Evolutionary conservation across 2,329 filamentous ascomycete species (phyloP).

Genomic region (Sphaerulina vaccinii): DNA sequence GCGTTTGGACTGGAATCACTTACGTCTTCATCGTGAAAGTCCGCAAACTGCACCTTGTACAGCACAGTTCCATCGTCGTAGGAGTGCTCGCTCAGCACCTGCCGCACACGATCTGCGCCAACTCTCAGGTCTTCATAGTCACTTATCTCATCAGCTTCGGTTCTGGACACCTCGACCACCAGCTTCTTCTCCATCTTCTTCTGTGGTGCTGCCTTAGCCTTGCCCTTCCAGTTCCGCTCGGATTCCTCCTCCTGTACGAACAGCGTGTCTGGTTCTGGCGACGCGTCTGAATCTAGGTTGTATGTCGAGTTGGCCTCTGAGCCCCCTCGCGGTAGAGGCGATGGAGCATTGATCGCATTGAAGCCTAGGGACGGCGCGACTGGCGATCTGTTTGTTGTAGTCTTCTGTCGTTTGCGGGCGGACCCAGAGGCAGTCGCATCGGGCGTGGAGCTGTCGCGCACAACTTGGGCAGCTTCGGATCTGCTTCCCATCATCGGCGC

Average conservation of each 20-base stretch:
- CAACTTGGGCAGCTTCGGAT: conserved; percentile 3
- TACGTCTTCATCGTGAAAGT: conserved; percentile 44
- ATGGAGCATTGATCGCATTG: conserved; percentile 23
- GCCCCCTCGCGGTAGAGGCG: not conserved
- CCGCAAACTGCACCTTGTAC: conserved; percentile 46
- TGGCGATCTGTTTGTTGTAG: conserved; percentile 6
- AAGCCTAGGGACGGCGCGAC: conserved; percentile 12
- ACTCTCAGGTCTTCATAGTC: conserved; percentile 32
- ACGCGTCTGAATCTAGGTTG: conserved; percentile 14
- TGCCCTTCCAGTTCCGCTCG: conserved; percentile 5
- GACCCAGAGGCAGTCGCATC: conserved; percentile 3
- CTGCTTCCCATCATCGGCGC: conserved; percentile 24
- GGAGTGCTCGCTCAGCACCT: conserved; percentile 42
- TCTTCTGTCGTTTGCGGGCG: conserved; percentile 15
- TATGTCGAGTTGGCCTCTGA: conserved; percentile 14
- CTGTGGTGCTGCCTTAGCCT: not conserved
- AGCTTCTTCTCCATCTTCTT: conserved; percentile 2
- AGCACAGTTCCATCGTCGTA: conserved; percentile 33
- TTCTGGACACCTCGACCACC: conserved; percentile 20
- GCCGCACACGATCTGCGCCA: conserved; percentile 37
- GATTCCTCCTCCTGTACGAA: conserved; percentile 15
- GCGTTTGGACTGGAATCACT: not conserved
- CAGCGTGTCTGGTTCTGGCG: conserved; percentile 7
- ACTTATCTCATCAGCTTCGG: conserved; percentile 19
- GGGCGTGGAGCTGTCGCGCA: conserved; percentile 18